Conservation (phyloP, 2,329 filamentous ascomycete genomes). For the Drechslerella coelobrocha region DNA sequence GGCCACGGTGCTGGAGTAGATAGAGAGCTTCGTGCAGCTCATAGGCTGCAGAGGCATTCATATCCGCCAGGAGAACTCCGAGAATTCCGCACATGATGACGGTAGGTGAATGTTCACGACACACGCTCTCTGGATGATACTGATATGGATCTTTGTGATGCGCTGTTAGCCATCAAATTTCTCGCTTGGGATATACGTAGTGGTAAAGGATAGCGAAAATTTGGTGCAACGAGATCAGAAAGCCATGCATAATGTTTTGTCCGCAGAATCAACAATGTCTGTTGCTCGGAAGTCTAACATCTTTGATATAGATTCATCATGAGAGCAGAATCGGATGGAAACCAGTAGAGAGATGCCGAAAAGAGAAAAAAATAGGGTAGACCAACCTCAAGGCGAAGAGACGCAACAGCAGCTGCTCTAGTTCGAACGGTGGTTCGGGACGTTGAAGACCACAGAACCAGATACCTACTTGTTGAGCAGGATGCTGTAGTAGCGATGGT, state of each 20-base stretch:
- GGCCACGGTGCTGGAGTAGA: slow-evolving; percentile 66
- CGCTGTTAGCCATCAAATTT: slow-evolving; percentile 11
- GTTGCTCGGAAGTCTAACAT: slow-evolving; percentile 61
- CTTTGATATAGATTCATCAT: slow-evolving; percentile 56
- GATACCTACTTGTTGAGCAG: slow-evolving; percentile 24
- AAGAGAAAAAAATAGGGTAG: neutral
- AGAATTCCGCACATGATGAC: slow-evolving; percentile 69
- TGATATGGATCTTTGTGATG: neutral
- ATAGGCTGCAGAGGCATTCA: slow-evolving; percentile 65
- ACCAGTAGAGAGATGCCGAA: neutral
- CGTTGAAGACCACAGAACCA: slow-evolving; percentile 16
- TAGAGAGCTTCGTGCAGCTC: slow-evolving; percentile 76
- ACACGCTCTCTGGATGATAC: neutral
- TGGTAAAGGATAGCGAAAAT: slow-evolving; percentile 9
- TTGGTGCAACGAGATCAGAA: slow-evolving; percentile 21
- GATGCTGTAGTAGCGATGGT: slow-evolving; percentile 3
- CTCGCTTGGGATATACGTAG: neutral
- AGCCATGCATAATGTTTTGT: slow-evolving; percentile 54
- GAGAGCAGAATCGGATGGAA: slow-evolving; percentile 16
- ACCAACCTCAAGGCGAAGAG: neutral
- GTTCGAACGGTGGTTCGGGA: slow-evolving; percentile 17
- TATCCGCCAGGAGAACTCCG: slow-evolving; percentile 67
- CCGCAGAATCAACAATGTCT: slow-evolving; percentile 51
- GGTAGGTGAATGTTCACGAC: slow-evolving; percentile 18
- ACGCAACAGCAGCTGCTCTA: neutral